Base-by-base conservation (phyloP, 1,139 yeast species). In the Yamadazyma sp. region DNA sequence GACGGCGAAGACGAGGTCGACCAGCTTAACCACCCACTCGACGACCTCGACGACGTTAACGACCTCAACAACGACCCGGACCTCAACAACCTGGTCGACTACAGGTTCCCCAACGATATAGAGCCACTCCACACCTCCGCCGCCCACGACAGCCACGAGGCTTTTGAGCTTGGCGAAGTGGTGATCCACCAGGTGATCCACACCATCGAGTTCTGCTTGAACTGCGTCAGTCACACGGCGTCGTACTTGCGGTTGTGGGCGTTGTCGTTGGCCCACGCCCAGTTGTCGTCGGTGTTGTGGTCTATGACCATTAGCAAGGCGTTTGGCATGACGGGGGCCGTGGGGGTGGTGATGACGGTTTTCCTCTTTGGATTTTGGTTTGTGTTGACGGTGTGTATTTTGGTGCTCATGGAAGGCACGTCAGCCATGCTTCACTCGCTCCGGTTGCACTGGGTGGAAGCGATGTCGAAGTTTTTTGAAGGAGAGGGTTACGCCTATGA, bases 361-460 rank as follows among this genome's bases (percentile, higher is more conserved):
- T 60, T 81, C 31, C 64, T 92, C 41, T 94, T 94, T 64, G 96
- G 86, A 12, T 81, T 90, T 81, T 94, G 99, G 99, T 89, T 94
- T 60, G 78, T 81, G 4, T 73, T 90, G 47, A 92, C 98, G 0
- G 90, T 89, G 32, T 82, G 89, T 50, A 89, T 94, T 42, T 75
- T 94, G 59, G 97, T 94, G 36, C 73, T 89, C 44, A 92, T 94
- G 98, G 98, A 94, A 64, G 99, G 99, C 38, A 94, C 98, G 0
- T 86, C 96, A 30, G 98, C 98, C 21, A 94, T 94, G 98, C 76
- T 94, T 54, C 99, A 94, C 64, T 86, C 97, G 18, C 76, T 94
- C 54, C 86, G 98, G 64, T 70, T 92, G 57, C 98, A 92, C 61
- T 92, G 99, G 99, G 98, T 94, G 40, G 99, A 94, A 65, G 90